Percentiles rank a stretch among this genome's conserved stretches.
These are phyloP conservation scores for Bocquillonia castaneifolia DNA, from an alignment of 441 rosid species.

Conservation along the genomic window DNA sequence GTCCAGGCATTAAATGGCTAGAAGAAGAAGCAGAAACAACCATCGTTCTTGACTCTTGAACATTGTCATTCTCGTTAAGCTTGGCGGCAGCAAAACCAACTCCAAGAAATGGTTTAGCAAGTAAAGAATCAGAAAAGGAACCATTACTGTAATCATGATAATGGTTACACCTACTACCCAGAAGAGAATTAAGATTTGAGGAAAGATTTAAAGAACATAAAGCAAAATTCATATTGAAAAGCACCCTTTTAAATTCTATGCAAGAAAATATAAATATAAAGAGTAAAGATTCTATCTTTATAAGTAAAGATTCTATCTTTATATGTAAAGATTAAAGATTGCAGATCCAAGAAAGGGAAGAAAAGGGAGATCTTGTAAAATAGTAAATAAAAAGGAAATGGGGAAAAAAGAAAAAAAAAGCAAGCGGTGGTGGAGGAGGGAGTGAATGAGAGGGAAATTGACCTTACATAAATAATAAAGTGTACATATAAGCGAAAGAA, in stretches of 20 bases:
- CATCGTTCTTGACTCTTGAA: conserved; percentile 33
- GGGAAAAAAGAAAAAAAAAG: not conserved
- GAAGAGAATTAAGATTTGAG: conserved; percentile 39
- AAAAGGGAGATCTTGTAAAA: not conserved
- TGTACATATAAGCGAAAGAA: no score
- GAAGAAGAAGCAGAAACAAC: no score
- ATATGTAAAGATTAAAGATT: no score
- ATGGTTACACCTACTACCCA: conserved; percentile 34
- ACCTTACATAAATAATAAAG: no score
- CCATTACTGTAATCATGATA: no score
- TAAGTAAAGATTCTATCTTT: no score
- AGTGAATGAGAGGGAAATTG: not conserved
- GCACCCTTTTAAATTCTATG: conserved; percentile 17
- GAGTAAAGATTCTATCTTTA: not conserved
- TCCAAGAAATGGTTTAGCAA: conserved; percentile 29
- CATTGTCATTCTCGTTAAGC: conserved; percentile 20
- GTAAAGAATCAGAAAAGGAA: conserved; percentile 12
- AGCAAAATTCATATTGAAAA: conserved; percentile 38
- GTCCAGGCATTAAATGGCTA: conserved; percentile 47
- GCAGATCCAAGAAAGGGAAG: not conserved
- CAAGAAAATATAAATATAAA: not conserved
- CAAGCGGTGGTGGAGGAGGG: not conserved
- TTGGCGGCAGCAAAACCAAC: conserved; percentile 29
- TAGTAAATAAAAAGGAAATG: not conserved
- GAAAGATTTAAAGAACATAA: conserved; percentile 39